Base-by-base conservation (phyloP, 139 green algal genomes). In the Diplosphaera chodatii region DNA sequence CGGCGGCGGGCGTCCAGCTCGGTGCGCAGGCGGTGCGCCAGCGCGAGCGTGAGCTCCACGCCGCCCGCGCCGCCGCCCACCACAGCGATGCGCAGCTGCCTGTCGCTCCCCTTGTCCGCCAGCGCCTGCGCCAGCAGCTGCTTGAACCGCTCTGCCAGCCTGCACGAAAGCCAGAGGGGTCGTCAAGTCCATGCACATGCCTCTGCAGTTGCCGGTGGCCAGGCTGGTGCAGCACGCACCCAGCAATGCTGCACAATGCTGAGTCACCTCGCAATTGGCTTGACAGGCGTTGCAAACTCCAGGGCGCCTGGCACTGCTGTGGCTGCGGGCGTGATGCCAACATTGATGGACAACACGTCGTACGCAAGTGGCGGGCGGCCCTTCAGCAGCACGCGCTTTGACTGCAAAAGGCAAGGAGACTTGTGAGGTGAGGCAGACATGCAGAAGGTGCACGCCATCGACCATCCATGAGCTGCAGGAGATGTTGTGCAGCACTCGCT, bases 51-150 rank as follows among this genome's bases (percentile, higher is more conserved):
- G 30, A 99, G 69, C 80, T 99, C 94, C 22, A 97, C 90, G 1
- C 94, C 94, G 0, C 88, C 89, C 5, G 93, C 90, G 0, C 93
- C 94, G 3, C 90, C 94, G 3, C 94, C 94, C 56, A 99, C 92
- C 20, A 98, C 85, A 13, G 73, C 86, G 13, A 98, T 74, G 77
- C 63, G 63, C 15, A 68, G 56, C 31, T 31, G 4, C 55, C 25
- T 59, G 3, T 23, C 48, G 48, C 16, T 59, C 25, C 48, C 16
- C 4, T 70, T 48, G 22, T 28, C 65, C 0, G 67, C 30, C 22
- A 22, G 32, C 13, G 32, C 74, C 2, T 70, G 74, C 0, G 56
- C 23, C 65, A 78, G n/a, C 22, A 86, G 28, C 22, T 20, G 69
- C 41, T 91, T 71, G 28, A 83, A 77, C 0, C 78, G 74, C 1